Percentiles rank a stretch among this genome's conserved stretches.
Conservation (phyloP, 2,329 filamentous ascomycete genomes). For the Neofusicoccum sp. region DNA sequence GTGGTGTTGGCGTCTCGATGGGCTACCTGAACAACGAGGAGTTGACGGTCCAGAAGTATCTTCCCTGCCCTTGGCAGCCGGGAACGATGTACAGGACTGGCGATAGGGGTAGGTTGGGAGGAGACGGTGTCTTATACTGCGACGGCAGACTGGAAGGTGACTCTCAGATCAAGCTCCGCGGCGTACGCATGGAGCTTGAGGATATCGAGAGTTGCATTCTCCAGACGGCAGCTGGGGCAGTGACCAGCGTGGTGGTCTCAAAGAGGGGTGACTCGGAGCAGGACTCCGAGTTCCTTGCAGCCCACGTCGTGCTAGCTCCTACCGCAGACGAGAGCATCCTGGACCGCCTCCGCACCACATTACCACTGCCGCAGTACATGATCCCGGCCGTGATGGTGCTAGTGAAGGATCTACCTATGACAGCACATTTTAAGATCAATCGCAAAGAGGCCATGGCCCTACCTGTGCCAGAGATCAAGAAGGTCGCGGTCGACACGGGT, state of each 20-base stretch:
- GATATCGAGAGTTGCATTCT: constrained; percentile 18
- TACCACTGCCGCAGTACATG: constrained; percentile 8
- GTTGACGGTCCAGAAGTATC: not conserved
- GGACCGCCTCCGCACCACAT: not conserved
- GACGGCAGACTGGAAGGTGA: constrained; percentile 19
- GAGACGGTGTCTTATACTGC: constrained; percentile 17
- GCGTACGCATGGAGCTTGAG: constrained; percentile 20
- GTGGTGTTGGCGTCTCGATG: constrained; percentile 6
- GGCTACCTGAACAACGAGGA: constrained; percentile 4
- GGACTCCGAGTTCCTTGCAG: not conserved
- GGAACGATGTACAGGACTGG: constrained; percentile 18
- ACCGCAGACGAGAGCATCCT: not conserved
- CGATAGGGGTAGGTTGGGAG: constrained; percentile 8
- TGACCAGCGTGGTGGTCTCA: not conserved
- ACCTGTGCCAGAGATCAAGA: not conserved
- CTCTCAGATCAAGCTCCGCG: constrained; percentile 21
- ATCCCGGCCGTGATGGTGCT: not conserved
- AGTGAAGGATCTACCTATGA: not conserved
- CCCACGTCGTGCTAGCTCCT: not conserved
- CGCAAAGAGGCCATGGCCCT: constrained; percentile 1
- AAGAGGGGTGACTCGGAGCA: no score
- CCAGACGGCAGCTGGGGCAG: not conserved
- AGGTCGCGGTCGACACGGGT: not conserved
- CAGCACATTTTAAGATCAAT: constrained; percentile 1
- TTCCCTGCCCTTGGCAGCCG: not conserved